Base-by-base conservation (phyloP, 257 asterid species). In the Solanum neorickii region DNA sequence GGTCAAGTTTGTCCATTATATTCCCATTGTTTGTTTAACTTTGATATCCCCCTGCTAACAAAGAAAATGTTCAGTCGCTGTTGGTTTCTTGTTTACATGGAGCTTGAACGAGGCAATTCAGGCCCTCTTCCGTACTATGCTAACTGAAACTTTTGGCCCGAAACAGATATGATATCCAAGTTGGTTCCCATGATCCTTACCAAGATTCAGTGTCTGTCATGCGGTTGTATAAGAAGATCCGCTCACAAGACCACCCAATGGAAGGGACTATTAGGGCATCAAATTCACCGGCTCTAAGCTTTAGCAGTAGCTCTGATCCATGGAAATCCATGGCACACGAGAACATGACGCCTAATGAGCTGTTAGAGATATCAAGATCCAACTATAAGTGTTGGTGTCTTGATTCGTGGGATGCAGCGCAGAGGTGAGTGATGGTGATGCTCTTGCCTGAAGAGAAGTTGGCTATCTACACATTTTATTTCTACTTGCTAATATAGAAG, bases 311-410 rank as follows among this genome's bases (percentile, higher is more conserved):
- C 37, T 84, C 21, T 78, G 90, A 90, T 89, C 76, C 92, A 12
- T 89, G 78, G 87, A 84, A 49, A 42, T 31, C 75, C 82, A 76
- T 37, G 74, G 89, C 86, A 78, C 88, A 87, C 73, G 91, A 90
- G 88, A 85, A 87, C 49, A 86, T 92, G 93, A 88, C 91, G 13
- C 90, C 94, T 4, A 37, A 86, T 39, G 92, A 92, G 82, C 94
- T 93, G 56, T 89, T 90, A 49, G 90, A 86, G 88, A 89, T 91
- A 85, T 93, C 95, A 68, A 88, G 87, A 77, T 76, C 94, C 41
- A 92, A 92, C 66, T 92, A 91, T 78, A 86, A 60, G 78, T 92
- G 96, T 37, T 93, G 96, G 96, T 93, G 94, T 89, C 90, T 92
- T 88, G 94, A 92, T 87, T 91, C 90, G 0, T 6, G 7, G 62